These are phyloP conservation scores for Boletus reticuloceps DNA, from an alignment of 768 basidiomycete species.

Conservation along the genomic window DNA sequence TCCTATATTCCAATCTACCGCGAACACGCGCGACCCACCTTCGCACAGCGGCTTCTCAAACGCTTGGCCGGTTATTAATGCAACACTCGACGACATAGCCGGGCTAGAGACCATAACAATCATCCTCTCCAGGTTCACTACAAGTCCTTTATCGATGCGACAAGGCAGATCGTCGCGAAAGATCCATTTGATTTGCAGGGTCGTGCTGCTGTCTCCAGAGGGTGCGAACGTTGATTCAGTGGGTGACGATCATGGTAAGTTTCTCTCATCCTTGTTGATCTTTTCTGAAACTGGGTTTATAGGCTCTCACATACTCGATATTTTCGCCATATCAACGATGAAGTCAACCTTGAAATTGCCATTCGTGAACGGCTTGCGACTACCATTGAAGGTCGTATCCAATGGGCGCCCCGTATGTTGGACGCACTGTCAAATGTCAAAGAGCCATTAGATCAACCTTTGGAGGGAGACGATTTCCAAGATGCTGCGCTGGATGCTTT, in stretches of 20 bases:
- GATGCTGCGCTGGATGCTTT: conserved; percentile 43
- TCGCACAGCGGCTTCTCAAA: conserved; percentile 79
- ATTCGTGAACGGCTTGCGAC: conserved; percentile 39
- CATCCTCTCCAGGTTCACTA: conserved; percentile 24
- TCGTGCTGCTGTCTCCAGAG: neutral
- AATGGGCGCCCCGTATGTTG: conserved; percentile 44
- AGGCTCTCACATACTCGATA: too few relatives aligned
- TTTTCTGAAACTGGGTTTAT: neutral
- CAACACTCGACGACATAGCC: conserved; percentile 84
- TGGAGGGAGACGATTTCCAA: conserved; percentile 34
- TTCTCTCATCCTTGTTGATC: neutral
- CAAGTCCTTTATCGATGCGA: conserved; percentile 40
- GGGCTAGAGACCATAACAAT: neutral
- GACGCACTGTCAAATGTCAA: conserved; percentile 28
- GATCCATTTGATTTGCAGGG: neutral
- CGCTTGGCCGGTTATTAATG: conserved; percentile 75
- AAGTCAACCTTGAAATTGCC: conserved; percentile 43
- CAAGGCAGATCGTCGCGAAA: conserved; percentile 37
- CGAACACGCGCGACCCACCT: conserved; percentile 64
- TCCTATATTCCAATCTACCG: conserved; percentile 85
- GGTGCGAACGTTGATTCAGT: conserved; percentile 5
- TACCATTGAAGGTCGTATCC: conserved; percentile 44
- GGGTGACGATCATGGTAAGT: conserved; percentile 19
- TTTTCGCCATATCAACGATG: conserved; percentile 36
- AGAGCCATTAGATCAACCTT: conserved; percentile 11